Evolutionary conservation across 2,329 filamentous ascomycete species (phyloP), one percentile per base, ranked within the genome.

Genomic region (Nigrospora osmanthi): DNA sequence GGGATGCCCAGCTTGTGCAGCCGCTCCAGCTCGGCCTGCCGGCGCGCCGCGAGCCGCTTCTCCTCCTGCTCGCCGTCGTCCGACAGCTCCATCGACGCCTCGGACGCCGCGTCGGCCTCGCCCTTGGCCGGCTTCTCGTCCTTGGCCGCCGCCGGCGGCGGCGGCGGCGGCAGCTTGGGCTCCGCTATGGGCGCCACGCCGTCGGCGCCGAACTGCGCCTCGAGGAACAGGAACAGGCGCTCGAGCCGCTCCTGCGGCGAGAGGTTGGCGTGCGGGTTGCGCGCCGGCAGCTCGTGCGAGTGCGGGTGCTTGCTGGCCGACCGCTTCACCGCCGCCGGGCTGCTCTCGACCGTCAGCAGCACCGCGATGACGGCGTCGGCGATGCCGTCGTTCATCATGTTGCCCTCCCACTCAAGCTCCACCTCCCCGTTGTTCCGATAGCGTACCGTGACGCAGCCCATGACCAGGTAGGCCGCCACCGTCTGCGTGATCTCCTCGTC

Each of bases 351-450:
- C 0, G 87, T 90, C 55, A 95, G 81, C 11, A 98, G 75, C 3
- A 96, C 89, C 1, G 89, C 89, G 75, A 97, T 88, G 44, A 97
- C 86, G 14, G 93, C 89, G 65, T 98, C 93, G n/a, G 93, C 93
- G 58, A 98, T 94, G 49, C 89, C 88, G 59, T 98, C 93, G 63
- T 97, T 98, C 58, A 96, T 83, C 70, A 95, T 87, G 62, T 97
- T 98, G 47, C 90, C 93, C 63, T 97, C 91, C 93, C 93, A 98
- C 66, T 95, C 89, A 3, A 97, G 73, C 62, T 94, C 89, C 6
- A 96, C 79, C 59, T 93, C 84, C 45, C 90, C 87, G 53, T 81
- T 83, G 49, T 73, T 78, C 51, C 78, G 78, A 65, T 93, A 89
- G 16, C 83, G 79, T n/a, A 97, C 81, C 9, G 80, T 80, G 28